phyloP scores from a whole-genome alignment of 345 rosid genomes.

The Cardiospermum halicacabum region DNA sequence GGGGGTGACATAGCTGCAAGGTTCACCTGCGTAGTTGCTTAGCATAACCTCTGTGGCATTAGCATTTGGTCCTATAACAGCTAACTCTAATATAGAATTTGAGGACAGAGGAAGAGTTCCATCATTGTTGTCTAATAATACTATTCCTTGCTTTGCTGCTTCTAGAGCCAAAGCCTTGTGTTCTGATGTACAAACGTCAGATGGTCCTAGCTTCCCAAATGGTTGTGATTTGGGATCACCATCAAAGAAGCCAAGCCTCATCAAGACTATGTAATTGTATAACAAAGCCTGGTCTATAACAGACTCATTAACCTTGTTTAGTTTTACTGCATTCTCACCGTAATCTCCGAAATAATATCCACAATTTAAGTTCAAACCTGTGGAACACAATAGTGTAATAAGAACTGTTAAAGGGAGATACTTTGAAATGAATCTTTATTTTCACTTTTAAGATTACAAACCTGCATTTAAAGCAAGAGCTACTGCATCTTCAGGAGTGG shows the following conservation, averaged over 20 bases:
- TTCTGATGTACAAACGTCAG: slow-evolving; percentile 38
- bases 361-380: slow-evolving; percentile 53
- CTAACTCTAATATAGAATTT: slow-evolving; percentile 17
- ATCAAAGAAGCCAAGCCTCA: slow-evolving; percentile 56
- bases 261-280: slow-evolving; percentile 37
- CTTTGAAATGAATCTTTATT: too few relatives aligned
- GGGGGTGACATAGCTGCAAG: slow-evolving; percentile 45
- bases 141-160: slow-evolving; percentile 50
- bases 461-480: slow-evolving; percentile 46
- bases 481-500: slow-evolving; percentile 59
- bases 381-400: neutral
- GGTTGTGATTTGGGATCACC: slow-evolving; percentile 36
- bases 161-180: slow-evolving; percentile 39
- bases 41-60: slow-evolving; percentile 41
- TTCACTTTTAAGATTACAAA: neutral
- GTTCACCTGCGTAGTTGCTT: slow-evolving; percentile 42
- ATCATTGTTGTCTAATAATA: slow-evolving; percentile 32
- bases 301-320: slow-evolving; percentile 35
- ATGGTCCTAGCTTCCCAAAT: slow-evolving; percentile 43
- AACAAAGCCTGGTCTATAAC: slow-evolving; percentile 36
- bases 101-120: slow-evolving; percentile 44
- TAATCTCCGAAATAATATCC: slow-evolving; percentile 35
- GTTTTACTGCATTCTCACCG: slow-evolving; percentile 35
- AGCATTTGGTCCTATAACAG: slow-evolving; percentile 46
- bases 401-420: too few relatives aligned